phyloP scores from a whole-genome alignment of 2,329 filamentous ascomycete species.

The Balansia obtecta region DNA sequence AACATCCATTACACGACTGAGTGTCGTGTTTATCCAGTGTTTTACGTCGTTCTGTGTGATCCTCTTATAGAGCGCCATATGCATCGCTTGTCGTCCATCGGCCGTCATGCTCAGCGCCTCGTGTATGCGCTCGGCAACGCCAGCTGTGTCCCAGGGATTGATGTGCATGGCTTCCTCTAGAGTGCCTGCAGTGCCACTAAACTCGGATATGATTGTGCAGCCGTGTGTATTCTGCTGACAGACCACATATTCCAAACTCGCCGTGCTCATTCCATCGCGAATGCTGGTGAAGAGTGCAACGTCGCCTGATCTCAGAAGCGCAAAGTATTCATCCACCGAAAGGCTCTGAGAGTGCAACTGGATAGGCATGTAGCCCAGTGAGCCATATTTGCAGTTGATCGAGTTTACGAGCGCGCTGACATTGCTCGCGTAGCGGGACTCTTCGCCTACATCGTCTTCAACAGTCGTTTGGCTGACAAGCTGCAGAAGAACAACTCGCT shows the following conservation, averaged over 20 bases:
- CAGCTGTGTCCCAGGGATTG: slow-evolving; percentile 83
- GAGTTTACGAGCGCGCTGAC: slow-evolving; percentile 79
- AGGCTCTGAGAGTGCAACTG: slow-evolving; percentile 91
- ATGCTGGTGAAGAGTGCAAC: slow-evolving; percentile 90
- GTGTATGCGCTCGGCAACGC: slow-evolving; percentile 73
- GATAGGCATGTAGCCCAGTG: slow-evolving; percentile 78
- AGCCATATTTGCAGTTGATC: slow-evolving; percentile 84
- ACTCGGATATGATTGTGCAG: slow-evolving; percentile 90
- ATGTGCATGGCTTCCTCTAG: slow-evolving; percentile 80
- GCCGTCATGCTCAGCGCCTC: slow-evolving; percentile 64
- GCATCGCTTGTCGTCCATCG: slow-evolving; percentile 35
- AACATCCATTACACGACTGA: slow-evolving; percentile 2
- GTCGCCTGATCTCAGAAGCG: slow-evolving; percentile 74
- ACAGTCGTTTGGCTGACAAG: slow-evolving; percentile 74
- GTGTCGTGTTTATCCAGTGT: slow-evolving; percentile 1
- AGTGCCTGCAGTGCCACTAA: slow-evolving; percentile 82
- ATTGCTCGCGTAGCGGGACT: slow-evolving; percentile 70
- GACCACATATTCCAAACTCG: slow-evolving; percentile 86
- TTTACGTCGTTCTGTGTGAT: slow-evolving; percentile 4
- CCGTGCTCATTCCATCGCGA: slow-evolving; percentile 94
- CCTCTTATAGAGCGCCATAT: slow-evolving; percentile 4
- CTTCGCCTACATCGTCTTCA: slow-evolving; percentile 63
- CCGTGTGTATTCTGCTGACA: slow-evolving; percentile 79
- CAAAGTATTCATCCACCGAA: slow-evolving; percentile 80
- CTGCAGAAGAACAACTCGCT: slow-evolving; percentile 83